Percentiles rank a stretch among this genome's conserved stretches.
Conservation (phyloP, 768 basidiomycete species). For the Filobasidium floriforme region DNA sequence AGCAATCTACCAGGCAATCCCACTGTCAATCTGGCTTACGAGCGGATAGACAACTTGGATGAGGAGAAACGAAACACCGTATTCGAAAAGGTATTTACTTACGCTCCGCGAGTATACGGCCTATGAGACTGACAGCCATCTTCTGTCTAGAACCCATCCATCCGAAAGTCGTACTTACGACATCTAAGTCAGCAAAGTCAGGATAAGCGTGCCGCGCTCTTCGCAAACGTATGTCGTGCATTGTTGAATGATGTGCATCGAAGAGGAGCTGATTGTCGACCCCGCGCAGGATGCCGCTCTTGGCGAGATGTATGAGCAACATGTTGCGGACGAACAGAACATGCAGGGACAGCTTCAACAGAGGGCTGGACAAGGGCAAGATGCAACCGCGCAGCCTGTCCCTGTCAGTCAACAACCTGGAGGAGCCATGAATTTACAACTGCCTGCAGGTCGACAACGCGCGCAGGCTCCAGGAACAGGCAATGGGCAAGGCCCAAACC, state of each 20-base stretch:
- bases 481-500: no score
- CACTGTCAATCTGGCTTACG: constrained; percentile 7
- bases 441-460: constrained; percentile 13
- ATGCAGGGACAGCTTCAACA: not conserved
- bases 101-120: not conserved
- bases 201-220: constrained; percentile 15
- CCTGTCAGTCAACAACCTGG: constrained; percentile 2
- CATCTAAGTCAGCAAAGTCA: constrained; percentile 6
- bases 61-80: constrained; percentile 17
- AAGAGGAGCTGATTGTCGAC: not conserved
- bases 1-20: not conserved
- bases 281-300: not conserved
- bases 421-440: constrained; percentile 9
- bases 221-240: constrained; percentile 11
- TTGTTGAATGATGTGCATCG: not conserved
- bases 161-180: constrained; percentile 17
- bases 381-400: not conserved
- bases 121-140: not conserved
- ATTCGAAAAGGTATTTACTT: constrained; percentile 15
- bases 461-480: not conserved
- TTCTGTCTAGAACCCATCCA: constrained; percentile 11
- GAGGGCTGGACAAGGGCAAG: not conserved
- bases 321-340: not conserved
- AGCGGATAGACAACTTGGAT: constrained; percentile 18
- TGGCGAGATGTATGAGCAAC: constrained; percentile 6